Percentiles rank a stretch among this genome's conserved stretches.
Evolutionary conservation across 1,139 yeast genomes (phyloP).

Genomic region (Geotrichum histeridarum): DNA sequence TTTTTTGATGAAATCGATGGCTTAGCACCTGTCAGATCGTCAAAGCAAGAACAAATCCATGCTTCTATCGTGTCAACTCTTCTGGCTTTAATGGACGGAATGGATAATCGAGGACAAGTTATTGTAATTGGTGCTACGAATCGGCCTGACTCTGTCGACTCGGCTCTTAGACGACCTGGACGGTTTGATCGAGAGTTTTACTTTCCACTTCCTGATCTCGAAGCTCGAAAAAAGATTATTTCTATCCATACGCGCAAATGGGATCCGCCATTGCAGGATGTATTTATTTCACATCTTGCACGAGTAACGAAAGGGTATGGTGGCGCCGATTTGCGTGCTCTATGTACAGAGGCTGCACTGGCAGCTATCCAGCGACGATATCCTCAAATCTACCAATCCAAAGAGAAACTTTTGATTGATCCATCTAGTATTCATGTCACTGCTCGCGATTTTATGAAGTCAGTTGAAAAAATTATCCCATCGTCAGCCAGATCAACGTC

Average conservation of each 20-base stretch:
- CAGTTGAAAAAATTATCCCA: conserved; percentile 83
- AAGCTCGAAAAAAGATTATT: conserved; percentile 73
- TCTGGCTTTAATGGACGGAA: conserved; percentile 96
- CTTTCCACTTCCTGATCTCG: conserved; percentile 84
- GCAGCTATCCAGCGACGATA: conserved; percentile 85
- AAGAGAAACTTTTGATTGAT: conserved; percentile 68
- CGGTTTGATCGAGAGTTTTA: conserved; percentile 95
- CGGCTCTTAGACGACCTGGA: conserved; percentile 95
- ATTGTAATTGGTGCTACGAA: conserved; percentile 98
- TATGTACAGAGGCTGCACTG: conserved; percentile 93
- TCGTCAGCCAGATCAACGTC: conserved; percentile 86
- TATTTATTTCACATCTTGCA: conserved; percentile 64
- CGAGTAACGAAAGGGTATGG: conserved; percentile 91
- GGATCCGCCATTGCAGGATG: conserved; percentile 63
- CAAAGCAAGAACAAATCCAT: conserved; percentile 96
- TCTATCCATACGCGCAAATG: conserved; percentile 84
- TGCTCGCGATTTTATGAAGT: conserved; percentile 81
- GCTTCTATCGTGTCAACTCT: conserved; percentile 94
- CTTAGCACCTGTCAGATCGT: conserved; percentile 92
- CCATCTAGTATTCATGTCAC: conserved; percentile 67
- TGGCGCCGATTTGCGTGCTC: conserved; percentile 92
- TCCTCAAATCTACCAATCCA: conserved; percentile 84
- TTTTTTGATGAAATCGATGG: conserved; percentile 98
- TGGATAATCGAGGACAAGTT: conserved; percentile 96
- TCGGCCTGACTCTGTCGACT: conserved; percentile 95